These are phyloP conservation scores for Trypanosoma avium DNA, from an alignment of 208 protist genomes.

Conservation along the genomic window DNA sequence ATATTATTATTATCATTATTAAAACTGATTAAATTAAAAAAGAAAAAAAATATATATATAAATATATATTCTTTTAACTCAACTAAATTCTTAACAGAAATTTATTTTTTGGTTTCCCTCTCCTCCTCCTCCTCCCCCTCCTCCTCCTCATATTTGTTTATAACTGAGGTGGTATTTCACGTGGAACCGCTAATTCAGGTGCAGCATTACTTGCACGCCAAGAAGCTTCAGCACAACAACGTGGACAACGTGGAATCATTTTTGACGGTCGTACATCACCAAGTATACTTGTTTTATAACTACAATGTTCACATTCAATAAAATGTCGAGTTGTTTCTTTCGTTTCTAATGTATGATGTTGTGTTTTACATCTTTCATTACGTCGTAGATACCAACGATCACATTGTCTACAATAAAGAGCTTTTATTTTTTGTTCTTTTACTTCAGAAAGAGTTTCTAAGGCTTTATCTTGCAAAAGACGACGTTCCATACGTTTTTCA, in stretches of 20 bases:
- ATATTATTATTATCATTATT: too few species aligned
- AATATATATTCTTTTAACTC: background rate
- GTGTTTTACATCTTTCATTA: conserved; percentile 50
- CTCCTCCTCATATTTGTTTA: background rate
- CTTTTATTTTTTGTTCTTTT: conserved; percentile 55
- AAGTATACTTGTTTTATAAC: conserved; percentile 72
- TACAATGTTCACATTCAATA: conserved; percentile 73
- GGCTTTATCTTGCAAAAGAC: conserved; percentile 60
- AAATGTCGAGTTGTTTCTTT: conserved; percentile 55
- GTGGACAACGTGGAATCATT: conserved; percentile 66
- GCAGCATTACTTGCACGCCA: conserved; percentile 68
- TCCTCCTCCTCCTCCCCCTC: background rate
- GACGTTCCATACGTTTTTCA: conserved; percentile 45
- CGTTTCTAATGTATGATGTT: conserved; percentile 49
- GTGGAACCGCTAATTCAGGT: conserved; percentile 31
- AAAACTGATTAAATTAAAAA: too few species aligned
- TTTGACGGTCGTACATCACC: conserved; percentile 57
- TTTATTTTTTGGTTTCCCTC: background rate
- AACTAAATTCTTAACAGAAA: background rate
- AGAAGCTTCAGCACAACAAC: conserved; percentile 43
- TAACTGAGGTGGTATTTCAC: background rate
- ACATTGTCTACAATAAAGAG: conserved; percentile 66
- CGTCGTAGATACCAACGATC: conserved; percentile 51
- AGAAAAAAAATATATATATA: too few species aligned
- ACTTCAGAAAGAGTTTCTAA: conserved; percentile 44